Base-by-base conservation (phyloP, 208 protist genomes). In the Naegleria fowleri region DNA sequence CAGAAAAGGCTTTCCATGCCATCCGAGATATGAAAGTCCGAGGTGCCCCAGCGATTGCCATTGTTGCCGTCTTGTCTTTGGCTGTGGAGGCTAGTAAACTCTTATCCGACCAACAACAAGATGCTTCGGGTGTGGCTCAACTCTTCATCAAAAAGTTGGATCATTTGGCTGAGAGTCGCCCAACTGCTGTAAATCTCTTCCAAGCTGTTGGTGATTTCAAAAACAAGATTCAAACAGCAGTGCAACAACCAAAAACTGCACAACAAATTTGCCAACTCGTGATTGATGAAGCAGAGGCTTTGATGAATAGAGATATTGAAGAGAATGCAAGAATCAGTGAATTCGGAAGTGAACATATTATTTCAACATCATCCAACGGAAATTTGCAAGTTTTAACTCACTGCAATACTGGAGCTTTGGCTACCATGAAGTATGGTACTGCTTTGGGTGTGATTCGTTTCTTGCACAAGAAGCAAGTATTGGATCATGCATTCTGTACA, bases 111-210 rank as follows among this genome's bases (percentile, higher is more conserved):
- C 0, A 87, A 93, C 76, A 90, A 25, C 94, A 92, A 19, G 93
- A 94, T 40, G 36, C 58, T 39, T 97, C 96, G 79, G 91, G 85
- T 22, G 58, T 92, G 39, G 90, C 84, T 33, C 75, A 89, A 40
- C 90, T 90, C 41, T 90, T 98, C 6, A 67, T 95, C 19, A 43
- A 93, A 48, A 95, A 95, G 92, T 96, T 97, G 88, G 96, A 97
- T 92, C 96, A 95, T 91, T 94, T 99, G 87, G 96, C 95, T 91
- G 96, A 95, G 13, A 97, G 96, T 83, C 95, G 98, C 33, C 98
- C 98, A 15, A 99, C 98, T 6, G 98, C 98, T 4, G 98, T 99
- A 41, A 98, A 98, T 94, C 95, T 99, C 0, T 97, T 96, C 90
- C 97, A 98, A 91, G 96, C 95, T 83, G 95, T 97, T 36, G 90